Percentiles rank a stretch among this genome's conserved stretches.
phyloP scores from a whole-genome alignment of 1,284 basidiomycete genomes.

The Malassezia obtusa region DNA sequence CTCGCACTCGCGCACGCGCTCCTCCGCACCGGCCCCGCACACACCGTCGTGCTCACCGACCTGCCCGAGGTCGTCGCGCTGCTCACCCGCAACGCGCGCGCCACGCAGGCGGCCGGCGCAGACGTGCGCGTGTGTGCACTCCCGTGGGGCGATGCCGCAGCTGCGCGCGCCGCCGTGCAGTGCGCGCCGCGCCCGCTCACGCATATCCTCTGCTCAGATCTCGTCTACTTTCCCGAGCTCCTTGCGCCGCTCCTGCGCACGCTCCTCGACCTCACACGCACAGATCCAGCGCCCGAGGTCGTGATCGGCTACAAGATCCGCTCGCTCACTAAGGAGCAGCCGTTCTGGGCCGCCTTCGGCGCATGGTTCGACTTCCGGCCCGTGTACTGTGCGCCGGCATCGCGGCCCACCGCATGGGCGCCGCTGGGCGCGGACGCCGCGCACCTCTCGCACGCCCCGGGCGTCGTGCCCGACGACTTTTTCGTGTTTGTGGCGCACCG shows the following conservation, averaged over 20 bases:
- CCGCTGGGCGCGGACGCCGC: constrained; percentile 1
- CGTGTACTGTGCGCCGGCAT: constrained; percentile 47
- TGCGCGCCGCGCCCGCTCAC: constrained; percentile 19
- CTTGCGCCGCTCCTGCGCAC: constrained; percentile 38
- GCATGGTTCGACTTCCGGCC: constrained; percentile 67
- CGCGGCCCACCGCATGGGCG: neutral
- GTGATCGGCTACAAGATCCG: constrained; percentile 59
- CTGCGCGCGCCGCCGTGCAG: constrained; percentile 17
- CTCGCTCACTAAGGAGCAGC: constrained; percentile 63
- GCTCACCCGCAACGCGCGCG: constrained; percentile 30
- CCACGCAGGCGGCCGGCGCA: neutral
- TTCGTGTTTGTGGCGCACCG: constrained; percentile 9
- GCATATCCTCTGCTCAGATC: constrained; percentile 43
- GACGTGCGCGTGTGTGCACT: constrained; percentile 20
- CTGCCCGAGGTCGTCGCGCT: constrained; percentile 38
- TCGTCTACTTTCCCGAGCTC: constrained; percentile 46
- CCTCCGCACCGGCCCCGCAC: neutral
- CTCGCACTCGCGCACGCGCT: constrained; percentile 34
- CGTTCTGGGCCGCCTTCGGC: constrained; percentile 72
- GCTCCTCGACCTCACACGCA: constrained; percentile 27
- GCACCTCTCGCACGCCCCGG: constrained; percentile 6
- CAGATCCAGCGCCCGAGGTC: constrained; percentile 18
- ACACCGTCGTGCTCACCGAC: constrained; percentile 36
- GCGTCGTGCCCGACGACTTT: constrained; percentile 14
- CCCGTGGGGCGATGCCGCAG: constrained; percentile 32